These are phyloP conservation scores for Sarcodon sp. DNA, from an alignment of 768 basidiomycete genomes.

Conservation along the genomic window DNA sequence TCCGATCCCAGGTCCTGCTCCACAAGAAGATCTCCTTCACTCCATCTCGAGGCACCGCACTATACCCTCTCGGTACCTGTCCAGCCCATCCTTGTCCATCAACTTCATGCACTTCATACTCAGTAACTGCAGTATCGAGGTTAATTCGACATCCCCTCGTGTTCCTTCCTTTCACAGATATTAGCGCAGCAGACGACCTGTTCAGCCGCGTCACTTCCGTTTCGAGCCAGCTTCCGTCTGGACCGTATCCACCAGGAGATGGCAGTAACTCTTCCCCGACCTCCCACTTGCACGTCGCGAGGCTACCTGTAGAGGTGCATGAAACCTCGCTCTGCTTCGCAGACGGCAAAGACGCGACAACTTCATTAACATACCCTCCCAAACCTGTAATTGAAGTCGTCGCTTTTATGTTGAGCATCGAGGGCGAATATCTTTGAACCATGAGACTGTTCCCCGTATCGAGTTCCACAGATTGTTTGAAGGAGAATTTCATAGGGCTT, in stretches of 20 bases:
- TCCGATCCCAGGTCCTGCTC: constrained; percentile 45
- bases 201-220: constrained; percentile 27
- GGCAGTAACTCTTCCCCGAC: constrained; percentile 21
- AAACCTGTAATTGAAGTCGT: constrained; percentile 32
- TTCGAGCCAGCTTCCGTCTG: constrained; percentile 26
- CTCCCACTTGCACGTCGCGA: constrained; percentile 38
- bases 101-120: constrained; percentile 24
- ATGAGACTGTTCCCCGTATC: constrained; percentile 3
- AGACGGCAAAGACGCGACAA: constrained; percentile 43
- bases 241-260: constrained; percentile 19
- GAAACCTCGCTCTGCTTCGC: constrained; percentile 20
- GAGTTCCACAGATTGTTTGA: constrained; percentile 48
- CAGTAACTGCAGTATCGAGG: constrained; percentile 35
- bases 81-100: constrained; percentile 9
- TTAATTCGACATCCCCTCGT: constrained; percentile 52
- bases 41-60: constrained; percentile 20
- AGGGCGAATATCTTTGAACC: neutral
- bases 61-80: constrained; percentile 26
- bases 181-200: constrained; percentile 24
- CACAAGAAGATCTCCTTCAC: constrained; percentile 35
- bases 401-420: constrained; percentile 12
- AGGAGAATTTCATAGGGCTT: constrained; percentile 58
- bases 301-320: constrained; percentile 13
- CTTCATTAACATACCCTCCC: constrained; percentile 25
- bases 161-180: constrained; percentile 41